Evolutionary conservation across 2,329 filamentous ascomycete genomes (phyloP).

Genomic region (Ceratocystis lukuohia): DNA sequence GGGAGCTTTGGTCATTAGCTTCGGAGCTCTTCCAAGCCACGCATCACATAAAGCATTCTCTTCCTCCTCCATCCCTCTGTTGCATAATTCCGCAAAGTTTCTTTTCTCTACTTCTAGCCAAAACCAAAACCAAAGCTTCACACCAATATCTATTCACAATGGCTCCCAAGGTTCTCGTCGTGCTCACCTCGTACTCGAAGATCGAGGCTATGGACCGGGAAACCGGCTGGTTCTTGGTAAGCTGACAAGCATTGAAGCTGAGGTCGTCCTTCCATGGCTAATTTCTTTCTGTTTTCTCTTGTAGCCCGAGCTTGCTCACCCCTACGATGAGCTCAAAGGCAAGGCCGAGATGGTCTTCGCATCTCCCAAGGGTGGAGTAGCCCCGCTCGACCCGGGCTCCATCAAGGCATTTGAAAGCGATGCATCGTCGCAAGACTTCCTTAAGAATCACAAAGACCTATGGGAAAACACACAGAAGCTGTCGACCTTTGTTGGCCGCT

Average conservation of each 20-base stretch:
- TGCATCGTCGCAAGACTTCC: constrained; percentile 38
- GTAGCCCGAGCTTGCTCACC: constrained; percentile 51
- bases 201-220: constrained; percentile 36
- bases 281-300: background rate
- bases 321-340: constrained; percentile 43
- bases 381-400: constrained; percentile 47
- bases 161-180: constrained; percentile 52
- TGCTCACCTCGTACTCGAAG: constrained; percentile 50
- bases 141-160: constrained; percentile 25
- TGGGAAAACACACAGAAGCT: constrained; percentile 53
- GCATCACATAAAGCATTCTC: background rate
- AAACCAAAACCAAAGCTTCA: background rate
- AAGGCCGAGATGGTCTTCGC: constrained; percentile 43
- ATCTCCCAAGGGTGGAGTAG: constrained; percentile 47
- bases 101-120: background rate
- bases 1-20: background rate
- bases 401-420: constrained; percentile 43
- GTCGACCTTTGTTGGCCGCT: constrained; percentile 40
- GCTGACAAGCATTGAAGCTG: constrained; percentile 18
- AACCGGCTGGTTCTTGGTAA: constrained; percentile 59
- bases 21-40: background rate
- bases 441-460: constrained; percentile 40
- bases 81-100: no score
- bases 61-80: background rate
- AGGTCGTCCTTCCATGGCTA: background rate